Evolutionary conservation across 441 rosid species (phyloP).

Genomic region (Monsonia emarginata): DNA sequence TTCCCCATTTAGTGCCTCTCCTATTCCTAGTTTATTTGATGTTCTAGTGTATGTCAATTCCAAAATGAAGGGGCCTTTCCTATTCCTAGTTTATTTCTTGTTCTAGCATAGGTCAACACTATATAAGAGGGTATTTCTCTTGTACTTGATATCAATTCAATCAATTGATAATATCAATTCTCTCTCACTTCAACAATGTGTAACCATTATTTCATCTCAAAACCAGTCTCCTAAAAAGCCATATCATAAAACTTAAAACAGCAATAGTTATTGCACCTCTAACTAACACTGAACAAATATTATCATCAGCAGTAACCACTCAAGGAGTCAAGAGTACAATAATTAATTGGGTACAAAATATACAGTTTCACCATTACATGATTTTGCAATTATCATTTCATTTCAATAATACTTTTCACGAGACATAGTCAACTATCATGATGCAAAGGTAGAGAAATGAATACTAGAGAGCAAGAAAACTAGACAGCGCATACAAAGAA

Average conservation of each 20-base stretch:
- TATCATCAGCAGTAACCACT: background rate
- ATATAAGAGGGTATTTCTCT: too few relatives aligned
- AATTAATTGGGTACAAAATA: background rate
- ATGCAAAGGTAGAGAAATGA: background rate
- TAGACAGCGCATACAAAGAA: background rate
- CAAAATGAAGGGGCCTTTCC: too few relatives aligned
- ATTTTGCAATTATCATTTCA: background rate
- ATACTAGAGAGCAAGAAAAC: background rate
- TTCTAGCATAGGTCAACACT: too few relatives aligned
- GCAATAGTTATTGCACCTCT: background rate
- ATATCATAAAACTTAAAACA: background rate
- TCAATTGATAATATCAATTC: too few relatives aligned
- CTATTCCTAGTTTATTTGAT: too few relatives aligned
- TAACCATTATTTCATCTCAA: background rate
- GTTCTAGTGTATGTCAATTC: too few relatives aligned
- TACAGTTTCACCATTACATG: slow-evolving; percentile 2
- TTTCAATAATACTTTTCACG: background rate
- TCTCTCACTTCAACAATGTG: too few relatives aligned
- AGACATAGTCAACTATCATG: background rate
- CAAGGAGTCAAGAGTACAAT: background rate
- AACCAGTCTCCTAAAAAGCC: too few relatives aligned
- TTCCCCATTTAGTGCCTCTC: too few relatives aligned
- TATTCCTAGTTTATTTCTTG: too few relatives aligned
- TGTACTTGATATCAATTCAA: too few relatives aligned
- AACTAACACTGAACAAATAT: background rate